These are phyloP conservation scores for Maudiozyma turicensis DNA, from an alignment of 805 yeast genomes.

Conservation along the genomic window DNA sequence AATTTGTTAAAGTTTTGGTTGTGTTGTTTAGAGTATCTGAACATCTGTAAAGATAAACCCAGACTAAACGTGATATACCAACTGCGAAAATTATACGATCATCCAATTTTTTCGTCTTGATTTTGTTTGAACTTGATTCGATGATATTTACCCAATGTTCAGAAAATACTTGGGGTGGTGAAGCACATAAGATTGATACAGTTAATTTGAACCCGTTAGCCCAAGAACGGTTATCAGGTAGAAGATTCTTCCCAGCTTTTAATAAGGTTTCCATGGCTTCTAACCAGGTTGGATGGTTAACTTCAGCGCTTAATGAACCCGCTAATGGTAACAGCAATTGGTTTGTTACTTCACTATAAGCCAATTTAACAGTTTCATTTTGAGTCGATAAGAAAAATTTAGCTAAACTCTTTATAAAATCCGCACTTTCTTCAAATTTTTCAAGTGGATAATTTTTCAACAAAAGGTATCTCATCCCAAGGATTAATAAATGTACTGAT, in stretches of 20 bases:
- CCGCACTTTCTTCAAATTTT: slow-evolving; percentile 86
- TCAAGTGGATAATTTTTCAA: slow-evolving; percentile 81
- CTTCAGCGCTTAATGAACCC: slow-evolving; percentile 82
- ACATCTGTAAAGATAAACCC: slow-evolving; percentile 85
- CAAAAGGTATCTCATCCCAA: slow-evolving; percentile 83
- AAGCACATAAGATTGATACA: slow-evolving; percentile 67
- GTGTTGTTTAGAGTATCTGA: slow-evolving; percentile 86
- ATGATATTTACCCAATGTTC: slow-evolving; percentile 61
- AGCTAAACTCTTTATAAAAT: slow-evolving; percentile 73
- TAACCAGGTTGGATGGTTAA: slow-evolving; percentile 92
- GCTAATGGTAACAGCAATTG: slow-evolving; percentile 74
- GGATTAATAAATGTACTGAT: slow-evolving; percentile 60
- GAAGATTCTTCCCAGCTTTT: slow-evolving; percentile 39
- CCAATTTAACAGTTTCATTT: slow-evolving; percentile 54
- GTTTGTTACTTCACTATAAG: slow-evolving; percentile 79
- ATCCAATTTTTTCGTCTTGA: slow-evolving; percentile 51
- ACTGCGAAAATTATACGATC: slow-evolving; percentile 49
- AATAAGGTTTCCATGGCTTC: slow-evolving; percentile 63
- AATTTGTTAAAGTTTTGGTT: slow-evolving; percentile 59
- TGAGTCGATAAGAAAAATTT: slow-evolving; percentile 66
- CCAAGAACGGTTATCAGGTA: slow-evolving; percentile 47
- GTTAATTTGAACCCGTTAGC: slow-evolving; percentile 54
- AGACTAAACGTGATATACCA: slow-evolving; percentile 62
- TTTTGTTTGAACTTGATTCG: slow-evolving; percentile 49
- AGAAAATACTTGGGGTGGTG: slow-evolving; percentile 68